Evolutionary conservation across 352 stramenopile species (phyloP).

Genomic region (Phytophthora kernoviae): DNA sequence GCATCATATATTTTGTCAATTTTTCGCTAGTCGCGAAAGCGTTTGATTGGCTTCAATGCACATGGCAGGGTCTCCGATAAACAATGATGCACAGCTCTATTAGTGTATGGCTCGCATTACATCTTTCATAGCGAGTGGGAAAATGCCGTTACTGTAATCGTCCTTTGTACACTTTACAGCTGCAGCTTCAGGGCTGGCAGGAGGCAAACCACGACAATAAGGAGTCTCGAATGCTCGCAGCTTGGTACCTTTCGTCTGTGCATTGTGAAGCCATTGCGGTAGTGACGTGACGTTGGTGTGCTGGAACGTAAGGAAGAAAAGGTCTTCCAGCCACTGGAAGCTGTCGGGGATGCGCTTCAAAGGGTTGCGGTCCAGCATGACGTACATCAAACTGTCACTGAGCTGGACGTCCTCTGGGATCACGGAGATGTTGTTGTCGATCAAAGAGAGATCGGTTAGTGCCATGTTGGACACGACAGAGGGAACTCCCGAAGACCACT

Average conservation of each 20-base stretch:
- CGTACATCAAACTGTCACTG: conserved; percentile 29
- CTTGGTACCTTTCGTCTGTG: neutral
- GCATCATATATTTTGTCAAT: too few relatives aligned
- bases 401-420: conserved; percentile 27
- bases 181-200: neutral
- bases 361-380: conserved; percentile 47
- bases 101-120: conserved; percentile 3
- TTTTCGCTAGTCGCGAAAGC: too few relatives aligned
- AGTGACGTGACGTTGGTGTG: conserved; percentile 14
- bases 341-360: conserved; percentile 14
- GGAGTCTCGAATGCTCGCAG: conserved; percentile 19
- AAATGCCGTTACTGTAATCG: conserved; percentile 22
- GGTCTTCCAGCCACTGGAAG: conserved; percentile 5
- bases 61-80: too few relatives aligned
- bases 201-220: conserved; percentile 11
- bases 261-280: conserved; percentile 19
- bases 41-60: too few relatives aligned
- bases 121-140: conserved; percentile 24
- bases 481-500: conserved; percentile 40
- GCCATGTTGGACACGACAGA: conserved; percentile 16
- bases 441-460: conserved; percentile 40
- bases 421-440: conserved; percentile 43
- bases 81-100: too few relatives aligned
- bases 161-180: conserved; percentile 9
- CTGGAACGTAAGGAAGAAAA: conserved; percentile 23